Conservation (phyloP, 2,329 filamentous ascomycete species). For the Alternaria burnsii region DNA sequence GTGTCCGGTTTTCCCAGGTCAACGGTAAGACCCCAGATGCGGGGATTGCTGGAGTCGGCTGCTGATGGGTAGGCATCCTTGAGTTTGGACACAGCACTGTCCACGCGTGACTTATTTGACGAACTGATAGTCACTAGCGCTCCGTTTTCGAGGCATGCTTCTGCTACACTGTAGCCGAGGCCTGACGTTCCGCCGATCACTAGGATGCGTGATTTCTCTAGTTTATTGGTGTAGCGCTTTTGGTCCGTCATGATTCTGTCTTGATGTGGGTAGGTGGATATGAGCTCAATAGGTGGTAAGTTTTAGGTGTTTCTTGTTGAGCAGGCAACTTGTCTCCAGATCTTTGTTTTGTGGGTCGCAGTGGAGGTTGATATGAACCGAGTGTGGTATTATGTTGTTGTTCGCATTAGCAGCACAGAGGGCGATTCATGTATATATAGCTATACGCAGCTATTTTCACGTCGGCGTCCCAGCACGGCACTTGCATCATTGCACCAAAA, state of each 20-base stretch:
- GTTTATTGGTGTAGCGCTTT: constrained; percentile 59
- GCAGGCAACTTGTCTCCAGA: not conserved
- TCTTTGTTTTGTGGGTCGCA: not conserved
- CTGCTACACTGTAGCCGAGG: constrained; percentile 69
- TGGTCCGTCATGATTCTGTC: constrained; percentile 46
- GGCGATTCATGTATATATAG: not conserved
- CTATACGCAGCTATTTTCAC: not conserved
- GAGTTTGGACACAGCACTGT: constrained; percentile 57
- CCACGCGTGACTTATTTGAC: constrained; percentile 61
- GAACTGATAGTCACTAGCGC: constrained; percentile 68
- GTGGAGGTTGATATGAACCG: not conserved
- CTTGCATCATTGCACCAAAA: not conserved
- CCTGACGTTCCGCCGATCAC: constrained; percentile 71
- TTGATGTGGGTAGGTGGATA: not conserved
- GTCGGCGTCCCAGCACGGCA: not conserved
- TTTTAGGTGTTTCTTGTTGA: no score
- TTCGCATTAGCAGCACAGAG: not conserved
- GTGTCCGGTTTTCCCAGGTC: constrained; percentile 58
- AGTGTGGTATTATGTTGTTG: not conserved
- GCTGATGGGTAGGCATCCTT: constrained; percentile 55
- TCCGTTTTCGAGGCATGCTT: constrained; percentile 64
- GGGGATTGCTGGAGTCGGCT: constrained; percentile 23
- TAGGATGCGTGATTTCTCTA: constrained; percentile 60
- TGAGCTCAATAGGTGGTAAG: not conserved
- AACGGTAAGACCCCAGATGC: constrained; percentile 57